phyloP scores from a whole-genome alignment of 2,329 filamentous ascomycete genomes.

The Sclerotinia trifoliorum region DNA sequence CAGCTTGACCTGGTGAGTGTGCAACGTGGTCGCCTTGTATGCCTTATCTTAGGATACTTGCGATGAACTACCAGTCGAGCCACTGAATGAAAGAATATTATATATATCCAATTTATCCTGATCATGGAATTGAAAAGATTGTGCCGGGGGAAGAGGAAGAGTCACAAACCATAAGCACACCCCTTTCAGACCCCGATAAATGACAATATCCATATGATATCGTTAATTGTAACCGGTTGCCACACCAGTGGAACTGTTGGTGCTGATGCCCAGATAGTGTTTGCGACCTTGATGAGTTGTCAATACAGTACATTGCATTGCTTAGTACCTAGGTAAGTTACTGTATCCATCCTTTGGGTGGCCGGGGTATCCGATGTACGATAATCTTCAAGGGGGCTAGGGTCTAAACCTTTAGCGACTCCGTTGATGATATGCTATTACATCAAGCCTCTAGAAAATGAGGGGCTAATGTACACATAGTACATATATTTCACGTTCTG shows the following conservation, averaged over 20 bases:
- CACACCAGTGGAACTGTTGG: not conserved
- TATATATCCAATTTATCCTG: not conserved
- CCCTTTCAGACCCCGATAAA: not conserved
- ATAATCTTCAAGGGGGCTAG: slow-evolving; percentile 2
- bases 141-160: not conserved
- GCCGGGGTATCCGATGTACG: slow-evolving; percentile 3
- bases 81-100: not conserved
- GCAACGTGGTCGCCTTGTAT: slow-evolving; percentile 40
- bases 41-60: slow-evolving; percentile 26
- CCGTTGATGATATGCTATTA: not conserved
- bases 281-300: slow-evolving; percentile 24
- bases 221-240: not conserved
- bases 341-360: slow-evolving; percentile 10
- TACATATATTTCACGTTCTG: slow-evolving; percentile 3
- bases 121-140: not conserved
- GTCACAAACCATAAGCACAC: not conserved
- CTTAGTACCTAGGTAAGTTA: not conserved
- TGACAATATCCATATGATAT: not conserved
- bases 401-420: too few relatives aligned
- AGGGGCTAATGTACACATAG: not conserved
- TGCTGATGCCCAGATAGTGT: slow-evolving; percentile 10
- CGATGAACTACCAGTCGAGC: not conserved
- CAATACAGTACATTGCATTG: slow-evolving; percentile 9
- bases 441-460: slow-evolving; percentile 3
- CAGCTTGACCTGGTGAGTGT: slow-evolving; percentile 25